A percentile compares a stretch with the other conserved stretches of the same genome.
These are phyloP conservation scores for Wickerhamomyces sp. DNA, from an alignment of 1,139 yeast species.

Conservation along the genomic window DNA sequence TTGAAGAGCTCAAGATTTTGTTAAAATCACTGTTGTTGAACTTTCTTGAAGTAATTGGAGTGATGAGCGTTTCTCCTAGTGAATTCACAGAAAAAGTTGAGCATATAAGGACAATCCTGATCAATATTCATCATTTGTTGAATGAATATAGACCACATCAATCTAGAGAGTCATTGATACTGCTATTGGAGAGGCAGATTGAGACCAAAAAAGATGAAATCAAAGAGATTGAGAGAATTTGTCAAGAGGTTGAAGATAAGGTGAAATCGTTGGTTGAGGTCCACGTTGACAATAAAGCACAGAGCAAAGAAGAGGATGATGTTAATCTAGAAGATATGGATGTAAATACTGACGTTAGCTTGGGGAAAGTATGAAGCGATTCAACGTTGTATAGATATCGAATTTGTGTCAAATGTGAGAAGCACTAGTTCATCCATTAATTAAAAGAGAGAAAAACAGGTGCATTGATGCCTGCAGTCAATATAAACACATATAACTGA, in stretches of 20 bases:
- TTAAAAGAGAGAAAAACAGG: no score
- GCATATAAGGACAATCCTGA: constrained; percentile 64
- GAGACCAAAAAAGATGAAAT: constrained; percentile 50
- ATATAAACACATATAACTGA: no score
- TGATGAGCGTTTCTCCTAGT: constrained; percentile 66
- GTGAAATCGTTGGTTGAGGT: constrained; percentile 28
- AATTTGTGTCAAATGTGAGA: no score
- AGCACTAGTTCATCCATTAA: no score
- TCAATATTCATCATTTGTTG: constrained; percentile 77
- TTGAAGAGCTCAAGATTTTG: constrained; percentile 62
- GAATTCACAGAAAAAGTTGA: constrained; percentile 63
- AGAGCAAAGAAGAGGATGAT: background rate
- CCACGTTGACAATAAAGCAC: constrained; percentile 17
- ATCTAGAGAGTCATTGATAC: constrained; percentile 72
- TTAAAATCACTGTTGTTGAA: constrained; percentile 65
- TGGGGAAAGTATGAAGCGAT: no score
- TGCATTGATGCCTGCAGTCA: no score
- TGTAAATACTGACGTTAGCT: no score
- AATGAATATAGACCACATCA: constrained; percentile 90
- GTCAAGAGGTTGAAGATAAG: constrained; percentile 39
- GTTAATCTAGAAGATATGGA: background rate
- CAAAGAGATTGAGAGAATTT: constrained; percentile 41
- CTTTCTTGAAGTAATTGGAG: constrained; percentile 69
- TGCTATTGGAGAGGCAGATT: constrained; percentile 62
- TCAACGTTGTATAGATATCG: no score